Conservation (phyloP, 768 basidiomycete genomes). For the Tremella mesenterica region DNA sequence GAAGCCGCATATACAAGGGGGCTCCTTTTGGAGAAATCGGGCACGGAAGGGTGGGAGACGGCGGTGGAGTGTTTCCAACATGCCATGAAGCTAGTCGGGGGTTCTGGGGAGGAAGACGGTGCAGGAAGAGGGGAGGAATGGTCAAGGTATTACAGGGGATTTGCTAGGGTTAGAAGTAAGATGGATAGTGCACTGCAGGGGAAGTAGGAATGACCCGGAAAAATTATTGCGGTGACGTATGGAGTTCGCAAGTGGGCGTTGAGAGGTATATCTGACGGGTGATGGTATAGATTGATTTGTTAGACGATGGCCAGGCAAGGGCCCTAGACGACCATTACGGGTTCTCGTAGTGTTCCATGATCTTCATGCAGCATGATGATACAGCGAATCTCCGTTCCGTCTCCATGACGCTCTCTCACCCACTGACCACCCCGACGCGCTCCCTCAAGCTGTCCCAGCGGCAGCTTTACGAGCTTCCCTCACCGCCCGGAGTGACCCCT, state of each 20-base stretch:
- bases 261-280: too few species aligned
- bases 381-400: too few species aligned
- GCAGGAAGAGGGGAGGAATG: constrained; percentile 23
- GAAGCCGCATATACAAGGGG: constrained; percentile 29
- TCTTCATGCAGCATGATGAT: too few species aligned
- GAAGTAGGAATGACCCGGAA: background rate
- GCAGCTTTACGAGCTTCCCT: constrained; percentile 17
- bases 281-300: too few species aligned
- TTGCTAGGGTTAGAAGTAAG: constrained; percentile 31
- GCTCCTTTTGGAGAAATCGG: constrained; percentile 20
- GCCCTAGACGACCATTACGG: too few species aligned
- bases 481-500: constrained; percentile 41
- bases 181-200: constrained; percentile 14
- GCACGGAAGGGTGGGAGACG: constrained; percentile 15
- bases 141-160: constrained; percentile 35
- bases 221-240: background rate
- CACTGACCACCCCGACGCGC: background rate
- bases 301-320: background rate
- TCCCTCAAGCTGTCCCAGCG: constrained; percentile 3
- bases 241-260: too few species aligned
- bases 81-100: constrained; percentile 27
- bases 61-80: constrained; percentile 35
- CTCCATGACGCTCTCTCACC: too few species aligned
- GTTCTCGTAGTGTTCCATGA: too few species aligned
- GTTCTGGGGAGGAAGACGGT: constrained; percentile 26